Evolutionary conservation across 2,329 filamentous ascomycete genomes (phyloP).

Genomic region (Mycosphaerella sp.): DNA sequence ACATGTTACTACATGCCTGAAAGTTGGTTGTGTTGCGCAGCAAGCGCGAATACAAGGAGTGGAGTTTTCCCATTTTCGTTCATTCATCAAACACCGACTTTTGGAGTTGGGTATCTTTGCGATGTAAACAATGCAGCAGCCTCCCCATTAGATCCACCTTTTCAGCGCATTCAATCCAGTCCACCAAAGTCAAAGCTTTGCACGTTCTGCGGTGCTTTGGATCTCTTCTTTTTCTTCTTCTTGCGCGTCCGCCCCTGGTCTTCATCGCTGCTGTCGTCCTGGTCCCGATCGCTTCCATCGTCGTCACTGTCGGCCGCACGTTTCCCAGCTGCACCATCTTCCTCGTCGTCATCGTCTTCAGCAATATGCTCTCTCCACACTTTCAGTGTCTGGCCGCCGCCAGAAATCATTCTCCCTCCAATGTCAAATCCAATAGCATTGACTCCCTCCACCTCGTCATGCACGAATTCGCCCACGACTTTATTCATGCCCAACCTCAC

Average conservation of each 20-base stretch:
- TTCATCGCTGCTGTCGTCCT: slow-evolving; percentile 34
- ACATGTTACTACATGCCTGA: no score
- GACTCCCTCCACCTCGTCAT: slow-evolving; percentile 84
- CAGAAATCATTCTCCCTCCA: slow-evolving; percentile 78
- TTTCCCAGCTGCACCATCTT: slow-evolving; percentile 33
- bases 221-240: slow-evolving; percentile 39
- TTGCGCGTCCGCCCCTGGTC: slow-evolving; percentile 38
- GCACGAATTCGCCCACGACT: slow-evolving; percentile 60
- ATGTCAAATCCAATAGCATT: slow-evolving; percentile 77
- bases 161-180: slow-evolving; percentile 23
- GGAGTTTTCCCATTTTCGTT: neutral
- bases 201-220: slow-evolving; percentile 27
- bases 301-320: slow-evolving; percentile 47
- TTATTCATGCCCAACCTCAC: slow-evolving; percentile 69
- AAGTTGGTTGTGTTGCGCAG: no score
- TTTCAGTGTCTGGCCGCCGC: slow-evolving; percentile 78
- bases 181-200: slow-evolving; percentile 28
- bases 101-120: slow-evolving; percentile 10
- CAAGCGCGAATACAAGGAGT: no score
- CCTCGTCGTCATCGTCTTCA: slow-evolving; percentile 47
- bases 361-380: slow-evolving; percentile 75
- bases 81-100: neutral
- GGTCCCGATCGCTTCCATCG: slow-evolving; percentile 35
- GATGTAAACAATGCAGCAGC: neutral
- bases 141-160: neutral